Evolutionary conservation across 805 yeast genomes (phyloP), one percentile per base, ranked within the genome.

Genomic region (Tanozyma kutaoensis): DNA sequence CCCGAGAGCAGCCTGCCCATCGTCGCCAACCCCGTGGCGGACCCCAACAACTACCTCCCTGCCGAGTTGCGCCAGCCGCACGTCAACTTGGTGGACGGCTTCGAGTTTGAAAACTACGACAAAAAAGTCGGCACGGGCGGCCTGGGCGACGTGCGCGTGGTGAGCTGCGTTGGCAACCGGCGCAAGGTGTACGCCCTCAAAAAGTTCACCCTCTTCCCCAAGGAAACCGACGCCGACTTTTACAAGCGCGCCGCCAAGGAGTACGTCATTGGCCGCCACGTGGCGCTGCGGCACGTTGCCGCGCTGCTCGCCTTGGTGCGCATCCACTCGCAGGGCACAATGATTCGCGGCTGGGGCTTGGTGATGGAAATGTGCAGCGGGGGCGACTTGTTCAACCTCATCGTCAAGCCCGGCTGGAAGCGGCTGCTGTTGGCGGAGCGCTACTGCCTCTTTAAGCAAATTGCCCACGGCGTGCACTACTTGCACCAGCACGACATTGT

Each of bases 261-360:
- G 40, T 79, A 54, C 40, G 48, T 76, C 23, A 66, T 79, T 33
- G 71, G 79, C 9, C 70, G 64, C 34, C 57, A 55, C 23, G 44
- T 71, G 19, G 56, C 59, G n/a, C 71, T 71, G 35, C 55, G 73
- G 25, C 86, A 79, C 47, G 65, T 75, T 10, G 68, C 73, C 8
- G 60, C 60, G 20, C 71, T 76, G 4, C 55, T 60, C 35, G 70
- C 68, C 8, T 40, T 77, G 14, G 46, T 77, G 12, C 62, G 71
- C 30, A 58, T 76, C 13, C 78, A 76, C 29, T 59, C 76, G 1
- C 64, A 69, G 13, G 58, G 61, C 5, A 55, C 49, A 23, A 47
- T 75, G 33, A 60, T 68, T 2, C 55, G 85, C 35, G 76, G 81
- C 2, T 79, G 91, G 91, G 91, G 88, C 3, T 67, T 78, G 45